Evolutionary conservation across 2,329 filamentous ascomycete genomes (phyloP).

Genomic region (Sclerotinia subarctica): DNA sequence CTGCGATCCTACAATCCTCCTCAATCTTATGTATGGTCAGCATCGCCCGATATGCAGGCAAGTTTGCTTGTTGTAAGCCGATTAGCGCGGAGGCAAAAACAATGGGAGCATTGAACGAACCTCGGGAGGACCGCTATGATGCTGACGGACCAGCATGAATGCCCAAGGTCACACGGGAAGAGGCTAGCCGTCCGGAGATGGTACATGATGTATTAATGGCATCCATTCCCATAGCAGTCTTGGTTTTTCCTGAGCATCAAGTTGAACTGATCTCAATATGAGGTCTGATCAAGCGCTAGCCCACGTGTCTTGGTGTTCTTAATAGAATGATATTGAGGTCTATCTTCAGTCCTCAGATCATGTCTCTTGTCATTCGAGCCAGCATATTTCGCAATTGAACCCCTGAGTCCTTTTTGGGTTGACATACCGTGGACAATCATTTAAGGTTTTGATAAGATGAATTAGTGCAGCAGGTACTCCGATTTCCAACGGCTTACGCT

Average conservation of each 20-base stretch:
- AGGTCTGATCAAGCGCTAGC: too few species aligned
- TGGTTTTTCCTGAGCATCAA: too few species aligned
- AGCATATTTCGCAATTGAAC: neutral
- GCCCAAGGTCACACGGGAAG: constrained; percentile 1
- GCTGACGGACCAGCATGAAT: neutral
- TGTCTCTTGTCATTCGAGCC: neutral
- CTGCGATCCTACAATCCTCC: neutral
- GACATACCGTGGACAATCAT: neutral
- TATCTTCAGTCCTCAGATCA: neutral
- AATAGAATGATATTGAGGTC: neutral
- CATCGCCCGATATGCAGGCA: neutral
- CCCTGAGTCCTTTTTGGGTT: neutral
- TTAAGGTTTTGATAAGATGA: neutral
- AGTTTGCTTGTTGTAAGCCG: neutral
- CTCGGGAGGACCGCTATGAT: neutral
- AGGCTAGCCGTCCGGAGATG: neutral
- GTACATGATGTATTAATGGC: neutral
- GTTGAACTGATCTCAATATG: too few species aligned
- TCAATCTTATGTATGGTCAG: neutral
- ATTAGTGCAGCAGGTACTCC: neutral
- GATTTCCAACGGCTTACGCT: too few species aligned
- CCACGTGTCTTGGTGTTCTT: neutral
- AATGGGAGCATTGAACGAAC: neutral
- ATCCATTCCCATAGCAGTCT: neutral
- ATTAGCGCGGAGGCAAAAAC: neutral